Evolutionary conservation across 345 rosid species (phyloP).

Genomic region (Camelina neglecta): DNA sequence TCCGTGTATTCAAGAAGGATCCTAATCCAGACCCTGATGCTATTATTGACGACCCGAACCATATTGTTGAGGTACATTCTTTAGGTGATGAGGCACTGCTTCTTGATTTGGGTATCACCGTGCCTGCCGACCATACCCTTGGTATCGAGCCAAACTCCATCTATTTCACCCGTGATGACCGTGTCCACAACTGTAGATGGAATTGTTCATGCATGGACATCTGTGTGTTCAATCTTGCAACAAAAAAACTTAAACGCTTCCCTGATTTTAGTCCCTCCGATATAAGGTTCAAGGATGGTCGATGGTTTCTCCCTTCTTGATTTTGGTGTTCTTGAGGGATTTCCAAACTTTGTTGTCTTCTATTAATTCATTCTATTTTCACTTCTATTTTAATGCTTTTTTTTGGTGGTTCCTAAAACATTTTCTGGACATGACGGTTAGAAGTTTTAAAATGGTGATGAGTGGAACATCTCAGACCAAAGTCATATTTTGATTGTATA

Average conservation of each 20-base stretch:
- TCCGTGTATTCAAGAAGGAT: slow-evolving; percentile 12
- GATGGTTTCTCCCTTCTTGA: slow-evolving; percentile 10
- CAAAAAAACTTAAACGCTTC: slow-evolving; percentile 2
- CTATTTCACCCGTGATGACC: slow-evolving; percentile 13
- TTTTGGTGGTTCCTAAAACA: no score
- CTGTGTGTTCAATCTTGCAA: slow-evolving; percentile 7
- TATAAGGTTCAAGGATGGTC: background rate
- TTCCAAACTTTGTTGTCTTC: no score
- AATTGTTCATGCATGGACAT: background rate
- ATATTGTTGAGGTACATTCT: background rate
- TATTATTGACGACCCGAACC: background rate
- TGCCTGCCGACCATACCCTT: background rate
- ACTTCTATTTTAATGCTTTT: no score
- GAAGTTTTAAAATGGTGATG: no score
- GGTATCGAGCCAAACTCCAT: slow-evolving; percentile 11
- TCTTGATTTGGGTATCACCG: slow-evolving; percentile 2
- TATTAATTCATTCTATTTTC: no score
- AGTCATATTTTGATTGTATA: no score
- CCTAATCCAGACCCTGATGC: background rate
- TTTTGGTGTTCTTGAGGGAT: background rate
- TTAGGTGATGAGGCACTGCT: slow-evolving; percentile 6
- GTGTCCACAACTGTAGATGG: background rate
- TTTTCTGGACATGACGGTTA: no score
- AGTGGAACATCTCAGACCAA: no score
- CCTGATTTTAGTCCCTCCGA: background rate